These are phyloP conservation scores for Tylopilus orsonianus DNA, from an alignment of 1,284 basidiomycete genomes.

Conservation along the genomic window DNA sequence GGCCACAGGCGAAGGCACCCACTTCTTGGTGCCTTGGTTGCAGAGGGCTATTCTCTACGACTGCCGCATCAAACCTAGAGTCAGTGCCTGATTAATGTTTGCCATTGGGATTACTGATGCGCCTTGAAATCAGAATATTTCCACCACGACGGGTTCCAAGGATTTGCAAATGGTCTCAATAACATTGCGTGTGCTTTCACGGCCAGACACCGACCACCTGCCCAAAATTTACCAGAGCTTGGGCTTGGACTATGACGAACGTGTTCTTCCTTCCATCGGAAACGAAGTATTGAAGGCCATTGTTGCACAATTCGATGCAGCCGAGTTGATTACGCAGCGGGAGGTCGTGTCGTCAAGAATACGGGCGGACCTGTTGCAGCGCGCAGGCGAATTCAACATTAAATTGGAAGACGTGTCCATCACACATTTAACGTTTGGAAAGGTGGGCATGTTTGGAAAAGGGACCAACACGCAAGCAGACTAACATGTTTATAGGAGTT, in stretches of 20 bases:
- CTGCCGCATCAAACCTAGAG: slow-evolving; percentile 95
- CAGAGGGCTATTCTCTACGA: slow-evolving; percentile 97
- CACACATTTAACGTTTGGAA: slow-evolving; percentile 81
- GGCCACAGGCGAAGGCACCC: slow-evolving; percentile 94
- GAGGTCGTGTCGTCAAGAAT: slow-evolving; percentile 94
- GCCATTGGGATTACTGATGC: slow-evolving; percentile 7
- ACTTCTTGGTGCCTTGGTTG: slow-evolving; percentile 94
- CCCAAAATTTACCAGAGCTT: slow-evolving; percentile 94
- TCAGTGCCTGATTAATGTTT: slow-evolving; percentile 37
- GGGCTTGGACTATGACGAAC: slow-evolving; percentile 96
- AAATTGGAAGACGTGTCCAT: slow-evolving; percentile 97
- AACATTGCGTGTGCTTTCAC: slow-evolving; percentile 92
- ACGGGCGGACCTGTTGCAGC: slow-evolving; percentile 87
- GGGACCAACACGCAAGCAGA: neutral
- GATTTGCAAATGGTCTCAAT: slow-evolving; percentile 98
- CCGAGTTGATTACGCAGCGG: slow-evolving; percentile 90
- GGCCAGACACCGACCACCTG: slow-evolving; percentile 88
- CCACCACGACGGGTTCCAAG: slow-evolving; percentile 94
- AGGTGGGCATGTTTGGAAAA: slow-evolving; percentile 44
- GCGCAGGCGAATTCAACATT: slow-evolving; percentile 96
- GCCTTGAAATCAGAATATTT: slow-evolving; percentile 77
- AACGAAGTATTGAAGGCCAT: slow-evolving; percentile 99
- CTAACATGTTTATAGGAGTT: slow-evolving; percentile 58
- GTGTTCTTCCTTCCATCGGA: slow-evolving; percentile 90
- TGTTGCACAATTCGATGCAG: slow-evolving; percentile 98